Evolutionary conservation across 2,329 filamentous ascomycete species (phyloP).

Genomic region (Metarhizium rileyi): DNA sequence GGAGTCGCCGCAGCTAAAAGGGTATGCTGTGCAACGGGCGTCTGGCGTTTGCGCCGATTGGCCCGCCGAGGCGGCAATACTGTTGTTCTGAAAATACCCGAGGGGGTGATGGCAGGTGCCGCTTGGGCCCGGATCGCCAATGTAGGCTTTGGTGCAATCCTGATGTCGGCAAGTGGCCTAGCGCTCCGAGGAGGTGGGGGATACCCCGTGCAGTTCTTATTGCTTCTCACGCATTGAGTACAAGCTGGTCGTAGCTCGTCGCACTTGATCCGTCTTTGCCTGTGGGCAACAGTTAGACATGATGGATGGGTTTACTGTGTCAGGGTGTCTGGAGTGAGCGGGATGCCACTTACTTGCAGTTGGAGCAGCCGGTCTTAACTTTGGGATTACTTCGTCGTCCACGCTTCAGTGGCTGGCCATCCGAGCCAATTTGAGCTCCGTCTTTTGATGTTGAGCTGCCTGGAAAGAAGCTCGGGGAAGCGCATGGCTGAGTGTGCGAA

Average conservation of each 20-base stretch:
- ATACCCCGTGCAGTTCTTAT: constrained; percentile 51
- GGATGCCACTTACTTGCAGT: constrained; percentile 51
- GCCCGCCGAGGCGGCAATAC: constrained; percentile 24
- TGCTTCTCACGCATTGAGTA: constrained; percentile 48
- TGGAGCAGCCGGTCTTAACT: constrained; percentile 56
- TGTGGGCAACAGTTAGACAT: constrained; percentile 16
- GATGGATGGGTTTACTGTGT: background rate
- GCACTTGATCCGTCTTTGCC: constrained; percentile 54
- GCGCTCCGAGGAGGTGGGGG: constrained; percentile 43
- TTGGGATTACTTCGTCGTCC: constrained; percentile 47
- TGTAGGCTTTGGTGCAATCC: constrained; percentile 39
- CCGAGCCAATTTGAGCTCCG: background rate
- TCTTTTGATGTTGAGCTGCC: background rate
- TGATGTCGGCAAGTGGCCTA: constrained; percentile 35
- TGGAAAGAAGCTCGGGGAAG: background rate
- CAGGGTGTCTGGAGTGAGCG: background rate
- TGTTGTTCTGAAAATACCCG: constrained; percentile 11
- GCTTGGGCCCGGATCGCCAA: constrained; percentile 15
- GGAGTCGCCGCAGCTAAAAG: constrained; percentile 5
- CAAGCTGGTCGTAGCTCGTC: constrained; percentile 54
- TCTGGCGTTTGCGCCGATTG: constrained; percentile 9
- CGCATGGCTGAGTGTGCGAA: background rate
- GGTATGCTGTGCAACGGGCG: background rate
- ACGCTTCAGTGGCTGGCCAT: constrained; percentile 24
- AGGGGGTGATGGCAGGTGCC: constrained; percentile 7